These are phyloP conservation scores for Euphorbia tirucalli DNA, from an alignment of 345 rosid genomes.

Conservation along the genomic window DNA sequence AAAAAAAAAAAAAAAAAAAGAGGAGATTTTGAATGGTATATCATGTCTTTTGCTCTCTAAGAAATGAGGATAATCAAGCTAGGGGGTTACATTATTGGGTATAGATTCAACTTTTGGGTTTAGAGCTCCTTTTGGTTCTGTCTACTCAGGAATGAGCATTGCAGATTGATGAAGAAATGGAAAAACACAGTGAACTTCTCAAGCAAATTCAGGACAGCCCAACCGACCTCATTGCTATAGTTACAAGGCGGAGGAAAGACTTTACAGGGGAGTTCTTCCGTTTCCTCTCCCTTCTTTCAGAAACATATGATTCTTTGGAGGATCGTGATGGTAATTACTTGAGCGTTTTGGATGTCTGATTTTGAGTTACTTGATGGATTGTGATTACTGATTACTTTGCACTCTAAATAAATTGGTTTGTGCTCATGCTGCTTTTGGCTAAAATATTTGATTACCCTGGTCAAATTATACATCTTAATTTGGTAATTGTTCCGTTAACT, in stretches of 20 bases:
- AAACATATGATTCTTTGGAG: constrained; percentile 65
- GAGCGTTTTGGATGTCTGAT: constrained; percentile 3
- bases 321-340: constrained; percentile 72
- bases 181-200: constrained; percentile 63
- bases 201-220: constrained; percentile 81
- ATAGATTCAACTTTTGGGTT: constrained; percentile 26
- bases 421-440: not conserved
- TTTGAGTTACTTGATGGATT: constrained; percentile 5
- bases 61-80: not conserved
- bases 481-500: not conserved
- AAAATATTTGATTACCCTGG: not conserved
- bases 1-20: not conserved
- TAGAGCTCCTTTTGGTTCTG: constrained; percentile 25
- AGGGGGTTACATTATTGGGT: not conserved
- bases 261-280: constrained; percentile 78
- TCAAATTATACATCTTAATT: constrained; percentile 2
- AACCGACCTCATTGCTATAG: constrained; percentile 71
- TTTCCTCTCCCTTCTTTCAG: constrained; percentile 59
- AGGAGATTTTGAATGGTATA: not conserved
- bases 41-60: not conserved
- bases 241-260: constrained; percentile 68
- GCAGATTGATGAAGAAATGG: constrained; percentile 97
- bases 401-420: not conserved
- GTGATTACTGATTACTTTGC: not conserved
- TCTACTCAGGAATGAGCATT: constrained; percentile 46